Evolutionary conservation across 192 early-diverging fungal species (phyloP).

Genomic region (Phlyctochytrium planicorne): DNA sequence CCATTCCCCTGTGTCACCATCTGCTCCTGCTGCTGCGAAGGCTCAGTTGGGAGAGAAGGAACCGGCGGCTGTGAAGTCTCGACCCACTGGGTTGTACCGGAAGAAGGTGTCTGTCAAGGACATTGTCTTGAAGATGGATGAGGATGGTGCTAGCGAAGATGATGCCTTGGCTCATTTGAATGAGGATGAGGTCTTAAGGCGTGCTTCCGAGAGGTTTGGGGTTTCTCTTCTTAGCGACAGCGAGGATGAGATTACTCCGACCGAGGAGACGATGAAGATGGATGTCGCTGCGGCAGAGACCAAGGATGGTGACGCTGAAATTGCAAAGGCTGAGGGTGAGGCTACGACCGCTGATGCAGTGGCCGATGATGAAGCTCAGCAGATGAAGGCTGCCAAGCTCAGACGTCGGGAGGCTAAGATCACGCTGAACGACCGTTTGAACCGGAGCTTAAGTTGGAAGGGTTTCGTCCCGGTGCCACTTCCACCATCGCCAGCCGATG

Average conservation of each 20-base stretch:
- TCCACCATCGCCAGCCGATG: too few relatives aligned
- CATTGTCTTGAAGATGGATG: not conserved
- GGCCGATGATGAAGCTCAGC: too few relatives aligned
- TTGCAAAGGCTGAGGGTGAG: not conserved
- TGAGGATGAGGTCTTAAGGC: not conserved
- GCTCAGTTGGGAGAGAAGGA: not conserved
- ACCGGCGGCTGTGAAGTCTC: not conserved
- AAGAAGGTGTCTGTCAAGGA: not conserved
- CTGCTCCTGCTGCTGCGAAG: not conserved
- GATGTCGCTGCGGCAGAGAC: not conserved
- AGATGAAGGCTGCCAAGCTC: not conserved
- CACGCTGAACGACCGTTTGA: not conserved
- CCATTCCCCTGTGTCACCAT: not conserved
- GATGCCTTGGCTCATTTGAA: not conserved
- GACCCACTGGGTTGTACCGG: not conserved
- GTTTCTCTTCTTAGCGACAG: not conserved
- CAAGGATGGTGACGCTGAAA: not conserved
- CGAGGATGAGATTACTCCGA: not conserved
- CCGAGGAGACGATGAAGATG: not conserved
- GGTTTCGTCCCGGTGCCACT: not conserved
- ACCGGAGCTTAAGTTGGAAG: not conserved
- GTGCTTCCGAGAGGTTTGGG: too few relatives aligned
- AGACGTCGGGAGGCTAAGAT: not conserved
- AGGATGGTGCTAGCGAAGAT: not conserved
- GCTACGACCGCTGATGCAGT: too few relatives aligned